phyloP scores from a whole-genome alignment of 2,329 filamentous ascomycete species.

The Diplodia intermedia region DNA sequence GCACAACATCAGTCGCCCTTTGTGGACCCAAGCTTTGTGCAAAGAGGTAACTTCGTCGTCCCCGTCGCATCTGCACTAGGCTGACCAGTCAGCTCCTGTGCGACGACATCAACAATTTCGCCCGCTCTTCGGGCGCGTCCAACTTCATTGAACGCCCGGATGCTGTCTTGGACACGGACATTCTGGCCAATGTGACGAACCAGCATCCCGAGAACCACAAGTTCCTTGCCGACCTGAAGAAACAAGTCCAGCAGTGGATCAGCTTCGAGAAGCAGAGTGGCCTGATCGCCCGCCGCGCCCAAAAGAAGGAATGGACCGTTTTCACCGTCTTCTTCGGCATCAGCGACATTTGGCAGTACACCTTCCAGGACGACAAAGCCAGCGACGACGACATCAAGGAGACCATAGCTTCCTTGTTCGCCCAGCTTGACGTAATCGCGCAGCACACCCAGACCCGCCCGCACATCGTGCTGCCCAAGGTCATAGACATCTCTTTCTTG shows the following conservation, averaged over 20 bases:
- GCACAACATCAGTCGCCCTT: constrained; percentile 42
- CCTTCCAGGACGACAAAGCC: constrained; percentile 39
- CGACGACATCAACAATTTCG: constrained; percentile 48
- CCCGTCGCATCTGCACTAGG: constrained; percentile 12
- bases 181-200: constrained; percentile 42
- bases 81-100: constrained; percentile 43
- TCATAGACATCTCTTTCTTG: constrained; percentile 47
- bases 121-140: constrained; percentile 41
- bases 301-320: constrained; percentile 42
- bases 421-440: constrained; percentile 45
- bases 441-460: constrained; percentile 39
- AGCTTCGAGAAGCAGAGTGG: constrained; percentile 40
- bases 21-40: constrained; percentile 49
- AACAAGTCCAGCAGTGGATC: constrained; percentile 48
- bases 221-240: constrained; percentile 45
- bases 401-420: constrained; percentile 45
- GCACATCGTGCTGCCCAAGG: constrained; percentile 43
- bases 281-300: constrained; percentile 38
- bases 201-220: constrained; percentile 34
- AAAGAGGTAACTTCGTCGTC: constrained; percentile 41
- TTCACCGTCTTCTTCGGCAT: constrained; percentile 49
- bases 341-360: constrained; percentile 48
- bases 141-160: constrained; percentile 36
- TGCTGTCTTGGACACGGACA: constrained; percentile 43
- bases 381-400: constrained; percentile 43